Evolutionary conservation across 1,284 basidiomycete genomes (phyloP).

Genomic region (Ustilago curta): DNA sequence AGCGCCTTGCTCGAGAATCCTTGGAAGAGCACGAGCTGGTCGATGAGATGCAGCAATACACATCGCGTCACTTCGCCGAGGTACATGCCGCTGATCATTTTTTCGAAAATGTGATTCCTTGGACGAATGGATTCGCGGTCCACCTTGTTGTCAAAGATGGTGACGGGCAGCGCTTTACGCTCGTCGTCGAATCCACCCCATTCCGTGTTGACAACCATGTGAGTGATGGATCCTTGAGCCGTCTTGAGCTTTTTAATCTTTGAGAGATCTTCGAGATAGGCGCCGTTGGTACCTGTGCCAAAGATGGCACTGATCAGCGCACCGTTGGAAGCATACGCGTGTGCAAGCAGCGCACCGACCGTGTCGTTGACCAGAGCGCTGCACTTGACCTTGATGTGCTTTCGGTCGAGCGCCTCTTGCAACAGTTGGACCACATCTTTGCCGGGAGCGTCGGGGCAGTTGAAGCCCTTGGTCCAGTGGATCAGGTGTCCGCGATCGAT

Average conservation of each 20-base stretch:
- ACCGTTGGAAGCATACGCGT: constrained; percentile 89
- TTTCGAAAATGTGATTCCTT: constrained; percentile 92
- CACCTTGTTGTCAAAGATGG: constrained; percentile 91
- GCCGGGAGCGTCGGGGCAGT: constrained; percentile 77
- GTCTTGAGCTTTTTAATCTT: constrained; percentile 79
- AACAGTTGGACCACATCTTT: constrained; percentile 91
- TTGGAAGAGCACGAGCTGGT: constrained; percentile 79
- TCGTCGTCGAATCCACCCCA: constrained; percentile 72
- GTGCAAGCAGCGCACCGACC: constrained; percentile 90
- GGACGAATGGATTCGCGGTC: constrained; percentile 96
- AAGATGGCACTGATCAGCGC: constrained; percentile 87
- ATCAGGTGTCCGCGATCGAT: constrained; percentile 84
- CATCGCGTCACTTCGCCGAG: constrained; percentile 92
- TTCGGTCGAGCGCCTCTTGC: constrained; percentile 91
- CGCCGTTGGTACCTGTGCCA: constrained; percentile 97
- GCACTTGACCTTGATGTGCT: constrained; percentile 92
- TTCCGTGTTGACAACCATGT: constrained; percentile 97
- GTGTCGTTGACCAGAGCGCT: constrained; percentile 95
- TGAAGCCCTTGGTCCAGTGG: constrained; percentile 69
- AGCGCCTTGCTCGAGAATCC: constrained; percentile 80
- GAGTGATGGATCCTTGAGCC: constrained; percentile 28
- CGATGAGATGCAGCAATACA: constrained; percentile 85
- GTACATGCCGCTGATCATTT: constrained; percentile 99
- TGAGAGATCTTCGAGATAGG: constrained; percentile 87
- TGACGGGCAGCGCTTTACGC: constrained; percentile 87